These are phyloP conservation scores for Gloeopeniophorella convolvens DNA, from an alignment of 768 basidiomycete genomes.

Conservation along the genomic window DNA sequence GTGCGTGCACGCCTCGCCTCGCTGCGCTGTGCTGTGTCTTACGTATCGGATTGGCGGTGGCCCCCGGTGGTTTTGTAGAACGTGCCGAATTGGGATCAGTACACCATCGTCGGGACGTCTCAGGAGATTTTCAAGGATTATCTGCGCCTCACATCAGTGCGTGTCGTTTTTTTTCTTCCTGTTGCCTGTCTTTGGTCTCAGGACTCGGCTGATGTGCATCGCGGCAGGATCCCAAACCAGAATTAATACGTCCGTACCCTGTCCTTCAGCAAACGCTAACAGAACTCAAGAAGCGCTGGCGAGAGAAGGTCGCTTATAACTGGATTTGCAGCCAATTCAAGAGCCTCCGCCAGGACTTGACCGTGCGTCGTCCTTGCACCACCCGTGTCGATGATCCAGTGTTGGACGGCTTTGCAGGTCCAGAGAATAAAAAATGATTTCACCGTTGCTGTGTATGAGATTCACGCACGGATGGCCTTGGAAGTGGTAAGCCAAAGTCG, in stretches of 20 bases:
- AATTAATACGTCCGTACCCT: slow-evolving; percentile 84
- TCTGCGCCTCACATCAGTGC: slow-evolving; percentile 83
- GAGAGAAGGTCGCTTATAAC: slow-evolving; percentile 64
- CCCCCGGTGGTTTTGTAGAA: slow-evolving; percentile 46
- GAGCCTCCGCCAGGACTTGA: slow-evolving; percentile 93
- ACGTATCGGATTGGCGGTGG: neutral
- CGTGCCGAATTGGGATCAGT: slow-evolving; percentile 92
- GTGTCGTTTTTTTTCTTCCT: slow-evolving; percentile 21
- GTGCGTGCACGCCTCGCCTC: slow-evolving; percentile 36
- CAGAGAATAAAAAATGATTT: slow-evolving; percentile 99
- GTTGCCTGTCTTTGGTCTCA: no score
- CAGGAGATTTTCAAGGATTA: slow-evolving; percentile 93
- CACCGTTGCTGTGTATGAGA: slow-evolving; percentile 95
- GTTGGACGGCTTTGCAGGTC: slow-evolving; percentile 47
- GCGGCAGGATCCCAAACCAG: slow-evolving; percentile 84
- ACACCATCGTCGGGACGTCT: slow-evolving; percentile 91
- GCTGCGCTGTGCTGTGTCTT: slow-evolving; percentile 11
- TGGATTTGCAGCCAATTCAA: slow-evolving; percentile 99
- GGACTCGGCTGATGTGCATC: neutral
- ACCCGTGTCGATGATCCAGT: slow-evolving; percentile 3
- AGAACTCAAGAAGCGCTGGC: slow-evolving; percentile 86
- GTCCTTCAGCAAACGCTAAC: slow-evolving; percentile 80
- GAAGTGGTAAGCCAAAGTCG: slow-evolving; percentile 53
- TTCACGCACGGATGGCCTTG: slow-evolving; percentile 94
- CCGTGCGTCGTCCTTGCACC: slow-evolving; percentile 50